phyloP scores from a whole-genome alignment of 2,329 filamentous ascomycete species.

The Cytospora piceicola region DNA sequence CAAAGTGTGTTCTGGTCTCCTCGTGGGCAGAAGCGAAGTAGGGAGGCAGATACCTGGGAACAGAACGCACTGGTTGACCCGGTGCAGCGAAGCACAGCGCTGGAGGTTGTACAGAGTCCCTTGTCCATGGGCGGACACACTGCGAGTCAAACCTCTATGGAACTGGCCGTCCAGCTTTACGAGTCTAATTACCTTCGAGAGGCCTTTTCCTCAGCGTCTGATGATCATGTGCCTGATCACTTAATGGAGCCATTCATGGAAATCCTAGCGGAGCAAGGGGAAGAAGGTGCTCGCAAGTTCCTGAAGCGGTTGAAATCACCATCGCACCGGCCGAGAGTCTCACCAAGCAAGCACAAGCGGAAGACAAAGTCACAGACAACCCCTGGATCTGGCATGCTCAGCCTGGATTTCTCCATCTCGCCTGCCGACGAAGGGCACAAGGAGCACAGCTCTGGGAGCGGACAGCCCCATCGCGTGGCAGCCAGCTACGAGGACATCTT shows the following conservation, averaged over 20 bases:
- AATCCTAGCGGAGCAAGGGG: background rate
- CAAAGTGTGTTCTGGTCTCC: background rate
- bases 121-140: too few relatives aligned
- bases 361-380: background rate
- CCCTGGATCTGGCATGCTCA: background rate
- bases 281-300: conserved; percentile 7
- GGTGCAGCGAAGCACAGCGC: too few relatives aligned
- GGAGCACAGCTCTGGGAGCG: background rate
- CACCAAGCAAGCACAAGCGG: background rate
- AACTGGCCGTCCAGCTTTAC: background rate
- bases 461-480: background rate
- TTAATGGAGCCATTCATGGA: conserved; percentile 8
- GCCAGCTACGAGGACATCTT: background rate
- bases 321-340: background rate
- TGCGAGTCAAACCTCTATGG: background rate
- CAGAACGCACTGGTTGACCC: background rate
- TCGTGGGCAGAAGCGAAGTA: background rate
- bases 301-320: background rate
- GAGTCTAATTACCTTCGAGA: background rate
- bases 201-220: background rate
- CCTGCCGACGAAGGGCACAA: background rate
- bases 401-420: background rate
- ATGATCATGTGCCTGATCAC: conserved; percentile 16
- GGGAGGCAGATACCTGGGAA: background rate
- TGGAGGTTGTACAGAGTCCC: background rate